These are phyloP conservation scores for Erodium chrysanthum DNA, from an alignment of 441 rosid genomes.

Conservation along the genomic window DNA sequence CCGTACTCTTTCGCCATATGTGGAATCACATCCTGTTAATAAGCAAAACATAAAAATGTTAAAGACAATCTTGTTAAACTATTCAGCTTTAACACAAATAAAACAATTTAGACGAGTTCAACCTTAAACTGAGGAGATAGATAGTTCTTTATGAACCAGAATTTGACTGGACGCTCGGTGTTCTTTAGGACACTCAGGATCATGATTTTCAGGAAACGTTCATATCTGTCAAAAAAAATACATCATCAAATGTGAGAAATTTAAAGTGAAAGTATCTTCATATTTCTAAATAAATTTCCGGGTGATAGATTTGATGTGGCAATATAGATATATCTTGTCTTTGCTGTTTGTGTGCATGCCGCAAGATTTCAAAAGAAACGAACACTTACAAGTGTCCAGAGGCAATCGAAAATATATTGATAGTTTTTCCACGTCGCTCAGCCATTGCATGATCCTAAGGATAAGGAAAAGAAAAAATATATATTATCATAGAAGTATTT, in stretches of 20 bases:
- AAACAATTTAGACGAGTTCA: slow-evolving; percentile 2
- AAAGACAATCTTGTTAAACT: neutral
- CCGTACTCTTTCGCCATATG: slow-evolving; percentile 89
- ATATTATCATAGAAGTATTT: neutral
- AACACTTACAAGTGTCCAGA: slow-evolving; percentile 94
- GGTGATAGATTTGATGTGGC: neutral
- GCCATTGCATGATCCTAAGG: slow-evolving; percentile 55
- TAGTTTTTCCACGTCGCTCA: slow-evolving; percentile 68
- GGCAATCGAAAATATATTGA: slow-evolving; percentile 91
- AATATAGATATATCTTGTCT: neutral
- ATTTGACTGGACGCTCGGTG: slow-evolving; percentile 82
- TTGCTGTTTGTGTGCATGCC: neutral
- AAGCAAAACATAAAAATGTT: slow-evolving; percentile 11
- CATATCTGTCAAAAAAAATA: slow-evolving; percentile 47
- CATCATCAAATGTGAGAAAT: neutral
- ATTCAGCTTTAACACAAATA: slow-evolving; percentile 1
- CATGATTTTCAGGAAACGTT: slow-evolving; percentile 94
- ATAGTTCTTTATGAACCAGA: slow-evolving; percentile 99
- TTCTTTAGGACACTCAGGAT: slow-evolving; percentile 88
- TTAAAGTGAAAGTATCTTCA: neutral
- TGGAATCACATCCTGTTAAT: slow-evolving; percentile 83
- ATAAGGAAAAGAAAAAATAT: slow-evolving; percentile 14
- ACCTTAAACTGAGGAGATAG: slow-evolving; percentile 99
- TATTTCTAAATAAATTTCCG: neutral
- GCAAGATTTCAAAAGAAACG: too few relatives aligned